Conservation (phyloP, 1,284 basidiomycete genomes). For the Boletus semigastroideus region DNA sequence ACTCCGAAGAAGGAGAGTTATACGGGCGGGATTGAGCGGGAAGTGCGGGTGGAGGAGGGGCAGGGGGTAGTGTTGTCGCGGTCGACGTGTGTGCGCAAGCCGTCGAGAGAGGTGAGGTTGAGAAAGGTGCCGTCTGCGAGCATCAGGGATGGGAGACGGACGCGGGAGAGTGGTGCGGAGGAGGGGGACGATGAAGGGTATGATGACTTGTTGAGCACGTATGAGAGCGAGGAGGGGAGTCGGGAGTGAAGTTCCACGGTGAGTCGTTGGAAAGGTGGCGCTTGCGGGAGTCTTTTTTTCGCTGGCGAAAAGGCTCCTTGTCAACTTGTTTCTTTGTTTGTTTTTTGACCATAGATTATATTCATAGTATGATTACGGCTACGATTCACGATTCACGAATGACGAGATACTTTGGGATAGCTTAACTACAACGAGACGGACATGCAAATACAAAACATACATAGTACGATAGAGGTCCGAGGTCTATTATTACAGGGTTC, state of each 20-base stretch:
- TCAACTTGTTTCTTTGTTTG: neutral
- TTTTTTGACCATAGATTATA: neutral
- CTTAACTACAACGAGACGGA: too few species aligned
- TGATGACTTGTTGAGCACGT: conserved; percentile 72
- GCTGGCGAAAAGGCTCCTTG: neutral
- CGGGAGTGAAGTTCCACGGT: conserved; percentile 21
- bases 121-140: conserved; percentile 47
- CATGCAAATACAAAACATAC: too few species aligned
- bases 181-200: conserved; percentile 80
- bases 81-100: conserved; percentile 44
- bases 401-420: neutral
- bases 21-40: conserved; percentile 26
- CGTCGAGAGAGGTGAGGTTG: conserved; percentile 42
- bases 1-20: conserved; percentile 60
- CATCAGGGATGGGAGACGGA: conserved; percentile 37
- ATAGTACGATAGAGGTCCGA: too few species aligned
- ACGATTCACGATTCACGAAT: neutral
- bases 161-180: conserved; percentile 60
- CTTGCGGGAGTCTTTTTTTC: neutral
- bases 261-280: neutral
- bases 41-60: neutral
- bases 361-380: neutral
- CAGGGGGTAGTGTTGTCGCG: conserved; percentile 19
- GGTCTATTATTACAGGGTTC: too few species aligned
- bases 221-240: conserved; percentile 66